Base-by-base conservation (phyloP, 176 grass and related monocot species). In the Hsuehochloa calcarea region DNA sequence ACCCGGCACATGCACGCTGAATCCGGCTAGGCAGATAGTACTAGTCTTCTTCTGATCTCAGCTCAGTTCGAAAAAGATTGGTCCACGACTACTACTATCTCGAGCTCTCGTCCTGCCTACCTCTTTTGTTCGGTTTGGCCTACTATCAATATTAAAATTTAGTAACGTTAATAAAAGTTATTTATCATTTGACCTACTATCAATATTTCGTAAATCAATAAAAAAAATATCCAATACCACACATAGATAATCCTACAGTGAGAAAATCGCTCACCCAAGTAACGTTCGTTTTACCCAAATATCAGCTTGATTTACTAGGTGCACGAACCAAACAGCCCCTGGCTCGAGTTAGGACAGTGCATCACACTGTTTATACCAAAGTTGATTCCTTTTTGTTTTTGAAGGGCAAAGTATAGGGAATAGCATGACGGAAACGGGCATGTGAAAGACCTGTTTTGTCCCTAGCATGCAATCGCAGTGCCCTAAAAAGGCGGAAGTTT, bases 1-100 rank as follows among this genome's bases (percentile, higher is more conserved):
- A 68, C 62, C 59, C 14, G 27, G 1, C 84, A 63, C 84, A 70
- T 85, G 80, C 67, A 26, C 20, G 6, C 40, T 60, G 74, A 58
- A 54, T 45, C 20, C 25, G 29, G 19, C 8, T 69, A 38, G 9
- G 5, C 4, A 0, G 17, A 68, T 10, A 0, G 14, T 14, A 34
- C 2, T 43, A 37, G 11, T 10, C 37, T 5, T 10, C 37, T 5
- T 3, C 66, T 59, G 3, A 70, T 69, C 65, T 11, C 20, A 23
- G 16, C 43, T 35, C 26, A 5, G 12, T 61, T 22, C 40, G 40
- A 44, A 9, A 34, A 31, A 41, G 65, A 81, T 27, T 11, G 65
- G 47, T 69, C 64, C 66, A 54, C 58, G 58, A 11, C n/a, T 23
- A 9, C 55, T 23, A 9, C 55, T 34, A 43, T 29, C 39, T 8